Percentiles rank a stretch among this genome's conserved stretches.
These are phyloP conservation scores for Peronospora belbahrii DNA, from an alignment of 352 stramenopile genomes.

Conservation along the genomic window DNA sequence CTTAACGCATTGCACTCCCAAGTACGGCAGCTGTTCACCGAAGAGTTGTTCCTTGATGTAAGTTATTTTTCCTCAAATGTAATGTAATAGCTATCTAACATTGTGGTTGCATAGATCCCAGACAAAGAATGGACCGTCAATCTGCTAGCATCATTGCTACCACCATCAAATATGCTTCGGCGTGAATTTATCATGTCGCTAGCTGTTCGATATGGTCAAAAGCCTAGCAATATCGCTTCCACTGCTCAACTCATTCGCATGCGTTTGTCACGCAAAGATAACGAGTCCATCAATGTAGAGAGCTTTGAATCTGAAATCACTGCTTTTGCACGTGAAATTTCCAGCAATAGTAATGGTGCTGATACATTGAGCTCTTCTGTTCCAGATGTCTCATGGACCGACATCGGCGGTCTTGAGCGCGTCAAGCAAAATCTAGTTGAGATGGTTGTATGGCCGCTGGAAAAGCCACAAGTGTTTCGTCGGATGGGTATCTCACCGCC, in stretches of 20 bases:
- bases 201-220: slow-evolving; percentile 68
- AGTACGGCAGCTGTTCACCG: slow-evolving; percentile 67
- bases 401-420: slow-evolving; percentile 60
- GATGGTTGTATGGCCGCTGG: slow-evolving; percentile 83
- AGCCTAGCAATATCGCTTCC: slow-evolving; percentile 57
- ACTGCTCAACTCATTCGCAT: slow-evolving; percentile 40
- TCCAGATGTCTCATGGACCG: slow-evolving; percentile 56
- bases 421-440: slow-evolving; percentile 76
- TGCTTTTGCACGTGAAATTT: slow-evolving; percentile 36
- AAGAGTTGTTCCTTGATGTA: slow-evolving; percentile 71
- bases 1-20: slow-evolving; percentile 47
- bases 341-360: slow-evolving; percentile 25
- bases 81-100: not conserved
- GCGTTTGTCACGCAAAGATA: slow-evolving; percentile 9
- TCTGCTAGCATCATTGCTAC: slow-evolving; percentile 40
- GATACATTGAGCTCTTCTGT: slow-evolving; percentile 39
- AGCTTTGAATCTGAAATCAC: slow-evolving; percentile 39
- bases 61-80: not conserved
- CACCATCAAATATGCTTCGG: slow-evolving; percentile 22
- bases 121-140: slow-evolving; percentile 47
- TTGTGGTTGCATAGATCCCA: slow-evolving; percentile 33
- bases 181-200: slow-evolving; percentile 48
- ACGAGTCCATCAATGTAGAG: not conserved
- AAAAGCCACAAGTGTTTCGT: slow-evolving; percentile 70
- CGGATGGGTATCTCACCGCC: slow-evolving; percentile 77